Conservation (phyloP, 148 eudicot genomes). For the Arctostaphylos glauca region DNA sequence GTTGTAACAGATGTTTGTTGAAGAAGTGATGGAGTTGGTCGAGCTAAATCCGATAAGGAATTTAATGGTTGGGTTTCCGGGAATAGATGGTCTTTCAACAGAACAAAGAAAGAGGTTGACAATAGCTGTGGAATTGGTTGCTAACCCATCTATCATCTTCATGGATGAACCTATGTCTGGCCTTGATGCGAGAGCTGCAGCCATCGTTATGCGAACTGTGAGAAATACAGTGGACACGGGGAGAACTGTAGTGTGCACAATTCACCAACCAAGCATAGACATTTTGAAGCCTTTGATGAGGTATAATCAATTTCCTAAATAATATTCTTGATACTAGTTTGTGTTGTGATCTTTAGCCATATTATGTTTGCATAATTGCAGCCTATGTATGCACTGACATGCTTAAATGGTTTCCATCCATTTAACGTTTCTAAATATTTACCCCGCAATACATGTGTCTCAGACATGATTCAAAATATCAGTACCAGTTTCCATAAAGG, state of each 20-base stretch:
- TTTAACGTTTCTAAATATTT: too few relatives aligned
- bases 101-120: constrained; percentile 83
- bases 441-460: too few relatives aligned
- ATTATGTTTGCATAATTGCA: background rate
- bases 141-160: constrained; percentile 85
- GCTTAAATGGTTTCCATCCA: background rate
- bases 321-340: background rate
- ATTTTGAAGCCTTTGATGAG: constrained; percentile 90
- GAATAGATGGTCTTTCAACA: constrained; percentile 65
- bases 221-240: constrained; percentile 84
- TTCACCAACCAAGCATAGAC: constrained; percentile 90
- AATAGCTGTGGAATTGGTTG: constrained; percentile 75
- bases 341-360: background rate
- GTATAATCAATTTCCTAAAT: constrained; percentile 27
- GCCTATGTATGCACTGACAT: background rate
- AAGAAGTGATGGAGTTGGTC: constrained; percentile 66
- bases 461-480: too few relatives aligned
- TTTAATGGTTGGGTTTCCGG: constrained; percentile 72
- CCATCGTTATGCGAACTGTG: constrained; percentile 85
- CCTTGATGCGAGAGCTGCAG: constrained; percentile 96
- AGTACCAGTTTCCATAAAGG: too few relatives aligned
- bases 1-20: constrained; percentile 49
- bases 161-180: constrained; percentile 98
- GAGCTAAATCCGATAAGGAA: constrained; percentile 64
- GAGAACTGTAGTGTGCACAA: constrained; percentile 86